These are phyloP conservation scores for Conoideocrella luteorostrata DNA, from an alignment of 2,329 filamentous ascomycete genomes.

Conservation along the genomic window DNA sequence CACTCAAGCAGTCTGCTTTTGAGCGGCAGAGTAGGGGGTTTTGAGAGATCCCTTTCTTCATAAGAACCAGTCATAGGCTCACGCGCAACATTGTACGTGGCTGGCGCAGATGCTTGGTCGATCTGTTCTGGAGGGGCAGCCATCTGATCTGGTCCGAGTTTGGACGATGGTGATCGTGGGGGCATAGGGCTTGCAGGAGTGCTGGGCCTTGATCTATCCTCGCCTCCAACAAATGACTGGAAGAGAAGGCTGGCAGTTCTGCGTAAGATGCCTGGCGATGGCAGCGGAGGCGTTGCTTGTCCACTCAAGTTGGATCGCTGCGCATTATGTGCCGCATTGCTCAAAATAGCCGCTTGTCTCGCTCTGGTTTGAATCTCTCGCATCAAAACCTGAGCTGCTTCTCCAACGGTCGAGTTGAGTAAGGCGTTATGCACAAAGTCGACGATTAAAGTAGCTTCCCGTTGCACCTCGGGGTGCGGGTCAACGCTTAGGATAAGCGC, in stretches of 20 bases:
- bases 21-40: conserved; percentile 63
- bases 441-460: conserved; percentile 76
- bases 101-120: conserved; percentile 58
- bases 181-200: conserved; percentile 22
- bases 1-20: conserved; percentile 84
- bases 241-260: conserved; percentile 60
- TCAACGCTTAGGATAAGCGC: conserved; percentile 86
- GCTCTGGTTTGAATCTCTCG: conserved; percentile 60
- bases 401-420: conserved; percentile 68
- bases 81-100: conserved; percentile 69
- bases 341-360: conserved; percentile 37
- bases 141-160: conserved; percentile 35
- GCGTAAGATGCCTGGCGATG: conserved; percentile 53
- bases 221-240: conserved; percentile 48
- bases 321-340: conserved; percentile 32
- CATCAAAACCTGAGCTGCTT: conserved; percentile 63
- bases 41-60: conserved; percentile 51
- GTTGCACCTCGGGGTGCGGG: conserved; percentile 86
- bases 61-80: conserved; percentile 77
- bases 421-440: conserved; percentile 79
- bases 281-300: conserved; percentile 36
- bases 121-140: conserved; percentile 64
- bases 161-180: conserved; percentile 25
- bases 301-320: conserved; percentile 37
- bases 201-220: conserved; percentile 33